Evolutionary conservation across 2,329 filamentous ascomycete species (phyloP), one percentile per base, ranked within the genome.

Genomic region (Pestalotiopsis sp.): DNA sequence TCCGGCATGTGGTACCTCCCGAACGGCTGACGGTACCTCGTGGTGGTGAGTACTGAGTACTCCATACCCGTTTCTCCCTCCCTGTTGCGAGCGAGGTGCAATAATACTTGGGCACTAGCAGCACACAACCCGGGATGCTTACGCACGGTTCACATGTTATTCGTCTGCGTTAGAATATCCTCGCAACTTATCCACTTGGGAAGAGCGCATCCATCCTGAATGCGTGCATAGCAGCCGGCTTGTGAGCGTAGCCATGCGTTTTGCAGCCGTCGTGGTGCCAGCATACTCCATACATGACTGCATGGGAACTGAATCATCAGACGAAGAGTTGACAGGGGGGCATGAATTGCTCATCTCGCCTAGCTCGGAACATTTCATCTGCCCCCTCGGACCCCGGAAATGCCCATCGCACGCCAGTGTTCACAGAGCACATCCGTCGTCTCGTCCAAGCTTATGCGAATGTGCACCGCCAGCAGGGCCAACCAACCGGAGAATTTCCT

Each of bases 341-440:
- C 64, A 69, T 69, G 64, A 66, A 68, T 49, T 57, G 69, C 74
- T 77, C 75, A 76, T 75, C 73, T 77, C 75, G 75, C 74, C 73
- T 76, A 66, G 71, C 70, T 77, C 76, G 76, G 76, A 72, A 75
- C 76, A 76, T 78, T 75, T 77, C 78, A 74, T 75, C 73, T 68
- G 70, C 75, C 72, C 67, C 74, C 75, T 75, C 77, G 73, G 76
- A 71, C 75, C 77, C 75, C 73, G 70, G 70, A 72, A 52, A 74
- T 70, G 77, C 72, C 73, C 76, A 74, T 72, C 67, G 69, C 70
- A 70, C 69, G 69, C 71, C 70, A 69, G 64, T 68, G 71, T 73
- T 68, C 74, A 75, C 72, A 71, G 72, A 67, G 56, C 65, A 72
- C 61, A 65, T 41, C 69, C 69, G 61, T 61, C 67, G 66, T 71